Percentiles rank a stretch among this genome's conserved stretches.
Conservation (phyloP, 2,329 filamentous ascomycete species). For the Monosporascus cannonballus region DNA sequence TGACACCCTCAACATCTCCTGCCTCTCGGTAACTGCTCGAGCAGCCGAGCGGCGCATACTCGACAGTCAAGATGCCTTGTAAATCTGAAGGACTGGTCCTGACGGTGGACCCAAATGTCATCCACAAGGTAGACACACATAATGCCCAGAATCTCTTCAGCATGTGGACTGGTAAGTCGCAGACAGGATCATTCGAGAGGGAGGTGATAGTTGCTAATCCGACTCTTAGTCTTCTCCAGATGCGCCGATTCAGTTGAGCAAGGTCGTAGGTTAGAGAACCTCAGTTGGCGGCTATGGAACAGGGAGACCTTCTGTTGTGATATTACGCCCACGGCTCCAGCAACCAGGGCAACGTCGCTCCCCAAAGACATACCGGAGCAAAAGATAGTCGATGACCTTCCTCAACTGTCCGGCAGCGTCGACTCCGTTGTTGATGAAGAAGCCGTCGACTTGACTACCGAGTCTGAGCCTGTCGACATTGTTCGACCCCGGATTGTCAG, state of each 20-base stretch:
- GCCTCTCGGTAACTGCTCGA: conserved; percentile 11
- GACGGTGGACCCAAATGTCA: conserved; percentile 83
- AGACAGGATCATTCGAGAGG: too few relatives aligned
- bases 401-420: conserved; percentile 70
- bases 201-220: conserved; percentile 24
- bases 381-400: conserved; percentile 47
- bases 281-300: conserved; percentile 94
- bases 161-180: conserved; percentile 84
- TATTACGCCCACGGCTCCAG: conserved; percentile 47
- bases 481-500: conserved; percentile 62
- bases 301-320: conserved; percentile 88
- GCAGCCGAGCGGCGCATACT: conserved; percentile 17
- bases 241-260: conserved; percentile 92
- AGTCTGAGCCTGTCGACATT: conserved; percentile 52
- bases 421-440: conserved; percentile 69
- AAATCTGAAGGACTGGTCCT: conserved; percentile 79
- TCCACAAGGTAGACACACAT: conserved; percentile 90
- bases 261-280: conserved; percentile 85
- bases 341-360: conserved; percentile 34
- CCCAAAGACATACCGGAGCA: conserved; percentile 44
- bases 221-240: conserved; percentile 73
- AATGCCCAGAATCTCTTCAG: conserved; percentile 91
- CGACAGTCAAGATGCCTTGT: conserved; percentile 64
- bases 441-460: conserved; percentile 49
- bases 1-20: conserved; percentile 10